A percentile compares a stretch with the other conserved stretches of the same genome.
Conservation (phyloP, 2,329 filamentous ascomycete species). For the Chaetothyriales sp. region DNA sequence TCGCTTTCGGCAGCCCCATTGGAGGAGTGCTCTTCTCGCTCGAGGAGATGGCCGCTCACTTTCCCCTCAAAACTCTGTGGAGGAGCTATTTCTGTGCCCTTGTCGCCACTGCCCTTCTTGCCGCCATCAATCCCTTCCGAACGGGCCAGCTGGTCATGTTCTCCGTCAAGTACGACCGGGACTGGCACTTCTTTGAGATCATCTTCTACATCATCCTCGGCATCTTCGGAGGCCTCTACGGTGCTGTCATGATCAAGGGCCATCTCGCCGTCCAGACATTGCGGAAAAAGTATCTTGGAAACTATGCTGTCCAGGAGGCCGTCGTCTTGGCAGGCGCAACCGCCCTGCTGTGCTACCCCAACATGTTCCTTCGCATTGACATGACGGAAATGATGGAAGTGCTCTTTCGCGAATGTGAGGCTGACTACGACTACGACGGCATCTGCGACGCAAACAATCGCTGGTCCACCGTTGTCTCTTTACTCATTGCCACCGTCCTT, state of each 20-base stretch:
- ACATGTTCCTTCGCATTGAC: constrained; percentile 87
- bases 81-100: constrained; percentile 95
- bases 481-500: constrained; percentile 66
- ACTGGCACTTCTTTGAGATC: constrained; percentile 96
- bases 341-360: constrained; percentile 89
- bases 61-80: constrained; percentile 95
- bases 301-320: constrained; percentile 76
- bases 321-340: constrained; percentile 71
- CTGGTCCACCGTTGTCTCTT: constrained; percentile 62
- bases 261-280: constrained; percentile 84
- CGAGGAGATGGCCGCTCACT: constrained; percentile 95
- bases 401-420: constrained; percentile 85
- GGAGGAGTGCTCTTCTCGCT: constrained; percentile 92
- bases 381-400: constrained; percentile 99
- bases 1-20: constrained; percentile 94
- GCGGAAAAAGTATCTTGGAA: constrained; percentile 75
- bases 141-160: constrained; percentile 99
- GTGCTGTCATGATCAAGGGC: constrained; percentile 96
- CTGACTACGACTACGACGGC: constrained; percentile 72
- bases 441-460: constrained; percentile 70
- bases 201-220: constrained; percentile 86
- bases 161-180: constrained; percentile 85
- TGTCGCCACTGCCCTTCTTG: constrained; percentile 81
- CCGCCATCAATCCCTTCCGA: constrained; percentile 93
- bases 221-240: constrained; percentile 86